A percentile compares a stretch with the other conserved stretches of the same genome.
Evolutionary conservation across 441 rosid genomes (phyloP).

Genomic region (Viola pubescens): DNA sequence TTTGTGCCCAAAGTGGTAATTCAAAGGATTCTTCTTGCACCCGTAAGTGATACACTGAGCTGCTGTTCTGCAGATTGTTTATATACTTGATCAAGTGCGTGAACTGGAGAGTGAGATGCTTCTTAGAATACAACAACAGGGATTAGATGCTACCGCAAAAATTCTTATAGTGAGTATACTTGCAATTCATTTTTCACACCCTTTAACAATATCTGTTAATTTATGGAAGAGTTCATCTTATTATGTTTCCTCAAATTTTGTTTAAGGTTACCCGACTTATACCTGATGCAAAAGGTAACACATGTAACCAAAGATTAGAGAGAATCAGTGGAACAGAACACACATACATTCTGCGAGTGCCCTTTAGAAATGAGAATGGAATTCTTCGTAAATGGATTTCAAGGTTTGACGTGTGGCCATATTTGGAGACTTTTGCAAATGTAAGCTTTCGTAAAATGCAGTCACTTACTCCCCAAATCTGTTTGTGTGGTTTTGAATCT

Average conservation of each 20-base stretch:
- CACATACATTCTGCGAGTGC: constrained; percentile 49
- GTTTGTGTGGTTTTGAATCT: not conserved
- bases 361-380: constrained; percentile 58
- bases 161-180: constrained; percentile 42
- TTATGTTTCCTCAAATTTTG: constrained; percentile 8
- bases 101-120: constrained; percentile 59
- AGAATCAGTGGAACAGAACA: constrained; percentile 56
- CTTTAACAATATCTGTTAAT: not conserved
- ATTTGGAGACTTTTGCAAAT: constrained; percentile 57
- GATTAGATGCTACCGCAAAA: constrained; percentile 43
- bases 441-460: constrained; percentile 19
- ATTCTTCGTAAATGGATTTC: constrained; percentile 66
- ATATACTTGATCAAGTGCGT: constrained; percentile 65
- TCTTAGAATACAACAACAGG: constrained; percentile 41
- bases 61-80: constrained; percentile 33
- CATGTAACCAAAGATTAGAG: constrained; percentile 61
- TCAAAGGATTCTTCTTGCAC: not conserved
- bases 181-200: not conserved
- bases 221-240: constrained; percentile 1
- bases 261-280: constrained; percentile 54
- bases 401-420: constrained; percentile 58
- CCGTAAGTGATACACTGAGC: not conserved
- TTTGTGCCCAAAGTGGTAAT: not conserved
- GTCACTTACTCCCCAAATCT: not conserved
- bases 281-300: constrained; percentile 60